Evolutionary conservation across 805 yeast genomes (phyloP), one percentile per base, ranked within the genome.

Genomic region (Yarrowia porcina): DNA sequence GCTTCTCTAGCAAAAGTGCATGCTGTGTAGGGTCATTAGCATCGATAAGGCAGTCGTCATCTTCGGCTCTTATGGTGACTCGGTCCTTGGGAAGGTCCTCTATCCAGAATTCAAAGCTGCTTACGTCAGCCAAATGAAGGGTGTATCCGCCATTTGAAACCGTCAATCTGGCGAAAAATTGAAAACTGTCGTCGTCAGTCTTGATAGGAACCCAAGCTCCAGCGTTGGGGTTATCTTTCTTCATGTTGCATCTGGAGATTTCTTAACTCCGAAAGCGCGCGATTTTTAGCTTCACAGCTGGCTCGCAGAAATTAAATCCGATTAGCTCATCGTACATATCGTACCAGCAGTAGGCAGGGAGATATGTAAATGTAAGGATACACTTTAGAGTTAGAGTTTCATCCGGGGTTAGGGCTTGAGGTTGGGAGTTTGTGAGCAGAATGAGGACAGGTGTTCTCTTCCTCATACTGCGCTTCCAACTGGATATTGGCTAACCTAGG

Each of bases 11-110:
- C 2, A 56, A 49, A 21, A 56, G 38, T 1, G 28, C 28, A 28
- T 28, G 47, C 32, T 56, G 61, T 38, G 47, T 27, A 13, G 47
- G 49, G 38, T 56, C 61, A 10, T 56, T 56, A 30, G 61, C 47
- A n/a, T 56, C 61, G 17, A 56, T 56, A 7, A 56, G 44, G 25
- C 61, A 56, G 38, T 56, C 61, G 17, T 56, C 61, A 28, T 56
- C 61, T 20, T 56, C 61, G 3, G 61, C 39, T 56, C 61, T n/a
- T n/a, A 28, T 44, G 10, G 42, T 41, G 28, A 56, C 49, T 28
- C 61, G 27, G 21, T 56, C 61, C 28, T 41, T 39, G 5, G 32
- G 27, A 8, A 56, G 39, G 13, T 15, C 23, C 9, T 56, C 61
- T 2, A 7, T 20, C 61, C 61, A 56, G 30, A 39, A 39, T 28